Evolutionary conservation across 352 stramenopile genomes (phyloP).

Genomic region (Pythium periplocum): DNA sequence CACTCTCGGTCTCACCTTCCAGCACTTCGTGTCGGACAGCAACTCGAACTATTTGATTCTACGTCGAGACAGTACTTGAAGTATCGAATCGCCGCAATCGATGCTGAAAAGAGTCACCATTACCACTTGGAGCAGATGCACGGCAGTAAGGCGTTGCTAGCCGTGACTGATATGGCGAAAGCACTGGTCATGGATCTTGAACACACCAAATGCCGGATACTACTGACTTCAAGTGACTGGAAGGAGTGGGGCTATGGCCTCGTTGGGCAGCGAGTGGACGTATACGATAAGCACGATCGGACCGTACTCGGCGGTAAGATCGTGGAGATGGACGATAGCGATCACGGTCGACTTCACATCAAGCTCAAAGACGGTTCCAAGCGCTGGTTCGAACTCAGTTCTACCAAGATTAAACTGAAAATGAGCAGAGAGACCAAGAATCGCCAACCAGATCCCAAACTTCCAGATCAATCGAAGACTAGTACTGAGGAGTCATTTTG

Average conservation of each 20-base stretch:
- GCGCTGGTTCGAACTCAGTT: slow-evolving; percentile 13
- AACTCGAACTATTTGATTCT: slow-evolving; percentile 25
- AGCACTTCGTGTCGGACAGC: slow-evolving; percentile 16
- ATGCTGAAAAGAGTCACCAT: slow-evolving; percentile 10
- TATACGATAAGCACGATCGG: slow-evolving; percentile 19
- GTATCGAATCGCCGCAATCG: slow-evolving; percentile 18
- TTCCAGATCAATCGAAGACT: not conserved
- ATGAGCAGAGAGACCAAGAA: not conserved
- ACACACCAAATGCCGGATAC: slow-evolving; percentile 6
- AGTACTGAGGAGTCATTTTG: not conserved
- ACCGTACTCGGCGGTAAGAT: slow-evolving; percentile 17
- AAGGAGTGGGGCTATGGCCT: not conserved
- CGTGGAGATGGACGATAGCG: not conserved
- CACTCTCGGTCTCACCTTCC: slow-evolving; percentile 6
- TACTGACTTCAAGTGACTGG: slow-evolving; percentile 5
- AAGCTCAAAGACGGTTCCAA: slow-evolving; percentile 17
- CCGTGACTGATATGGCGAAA: not conserved
- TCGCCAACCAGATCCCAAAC: not conserved
- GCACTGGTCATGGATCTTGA: not conserved
- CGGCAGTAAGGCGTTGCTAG: not conserved
- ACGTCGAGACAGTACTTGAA: slow-evolving; percentile 23
- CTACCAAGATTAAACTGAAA: slow-evolving; percentile 21
- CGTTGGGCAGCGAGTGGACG: slow-evolving; percentile 12
- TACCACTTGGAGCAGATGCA: slow-evolving; percentile 21
- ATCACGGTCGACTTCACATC: slow-evolving; percentile 5